Evolutionary conservation across 129 eudicot species (phyloP), one percentile per base, ranked within the genome.

Genomic region (Cynara cardunculus): DNA sequence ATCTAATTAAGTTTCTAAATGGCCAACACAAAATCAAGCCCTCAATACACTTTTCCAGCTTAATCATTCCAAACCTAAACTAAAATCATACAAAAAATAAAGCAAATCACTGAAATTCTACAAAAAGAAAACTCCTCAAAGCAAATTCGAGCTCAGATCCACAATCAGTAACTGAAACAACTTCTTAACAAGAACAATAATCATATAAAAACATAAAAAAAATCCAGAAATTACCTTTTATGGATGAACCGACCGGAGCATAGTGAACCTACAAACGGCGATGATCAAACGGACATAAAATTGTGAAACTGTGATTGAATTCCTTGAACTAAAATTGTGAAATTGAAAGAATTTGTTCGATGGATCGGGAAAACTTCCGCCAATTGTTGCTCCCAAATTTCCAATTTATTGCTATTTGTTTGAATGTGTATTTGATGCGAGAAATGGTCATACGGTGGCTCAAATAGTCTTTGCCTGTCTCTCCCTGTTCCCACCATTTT

Each of bases 401-500:
- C 22, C 61, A 46, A 66, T 81, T 27, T 81, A 31, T 74, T 28
- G 80, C 16, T 9, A 18, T 37, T 69, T 24, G 14, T 39, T 46
- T n/a, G 65, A 71, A 61, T 18, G 76, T 64, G 79, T 53, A 0
- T 37, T 53, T 1, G 7, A 53, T 74, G 56, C 32, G 30, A 69
- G 77, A 82, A 75, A 82, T 32, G 61, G 85, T 82, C 76, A 69
- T 56, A 22, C 41, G 61, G 75, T 74, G 80, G 65, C 28, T 9
- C 75, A 32, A n/a, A 76, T 76, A 76, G 80, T 62, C 84, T 10
- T 9, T 39, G 72, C 22, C 25, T 41, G 24, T 21, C 70, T 71
- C 13, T 73, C 21, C 28, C 35, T 67, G 82, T 83, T 83, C 82
- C 86, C 86, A 83, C 86, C 86, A 83, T 19, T 70, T 79, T 70